Conservation (phyloP, 169 alveolate genomes). For the Plasmodium gallinaceum region DNA sequence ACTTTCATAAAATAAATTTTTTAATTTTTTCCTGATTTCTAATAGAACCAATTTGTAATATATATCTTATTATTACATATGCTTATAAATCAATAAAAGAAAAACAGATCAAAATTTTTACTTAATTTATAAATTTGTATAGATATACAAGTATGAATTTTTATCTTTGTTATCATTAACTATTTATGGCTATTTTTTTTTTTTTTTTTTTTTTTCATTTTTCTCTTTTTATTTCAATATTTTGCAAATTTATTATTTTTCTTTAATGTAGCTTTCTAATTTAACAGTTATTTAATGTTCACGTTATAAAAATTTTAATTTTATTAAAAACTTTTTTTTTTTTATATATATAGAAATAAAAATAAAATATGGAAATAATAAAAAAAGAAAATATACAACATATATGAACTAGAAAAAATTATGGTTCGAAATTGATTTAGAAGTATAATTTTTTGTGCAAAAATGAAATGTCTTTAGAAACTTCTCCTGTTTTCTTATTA, state of each 20-base stretch:
- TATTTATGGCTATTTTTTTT: conserved; percentile 3
- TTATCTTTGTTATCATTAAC: not conserved
- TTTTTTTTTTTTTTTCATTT: not conserved
- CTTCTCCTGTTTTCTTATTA: conserved; percentile 76
- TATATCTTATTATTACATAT: not conserved
- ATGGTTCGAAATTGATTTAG: conserved; percentile 14
- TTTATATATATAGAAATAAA: conserved; percentile 9
- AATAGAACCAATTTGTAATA: conserved; percentile 13
- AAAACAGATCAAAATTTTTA: not conserved
- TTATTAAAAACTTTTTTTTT: conserved; percentile 15
- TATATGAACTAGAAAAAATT: conserved; percentile 23
- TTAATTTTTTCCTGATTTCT: conserved; percentile 34
- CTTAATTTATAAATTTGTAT: not conserved
- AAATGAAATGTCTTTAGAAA: conserved; percentile 75
- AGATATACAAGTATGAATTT: not conserved
- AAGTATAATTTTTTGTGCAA: conserved; percentile 76
- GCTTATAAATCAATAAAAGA: not conserved
- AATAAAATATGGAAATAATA: not conserved
- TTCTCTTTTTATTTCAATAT: not conserved
- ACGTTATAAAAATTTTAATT: conserved; percentile 20
- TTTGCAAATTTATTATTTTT: not conserved
- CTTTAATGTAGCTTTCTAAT: conserved; percentile 10
- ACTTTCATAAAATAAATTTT: conserved; percentile 1
- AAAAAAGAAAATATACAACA: not conserved
- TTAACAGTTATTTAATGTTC: conserved; percentile 18